phyloP scores from a whole-genome alignment of 176 grass and related monocot genomes.

The Aegilops longissima region DNA sequence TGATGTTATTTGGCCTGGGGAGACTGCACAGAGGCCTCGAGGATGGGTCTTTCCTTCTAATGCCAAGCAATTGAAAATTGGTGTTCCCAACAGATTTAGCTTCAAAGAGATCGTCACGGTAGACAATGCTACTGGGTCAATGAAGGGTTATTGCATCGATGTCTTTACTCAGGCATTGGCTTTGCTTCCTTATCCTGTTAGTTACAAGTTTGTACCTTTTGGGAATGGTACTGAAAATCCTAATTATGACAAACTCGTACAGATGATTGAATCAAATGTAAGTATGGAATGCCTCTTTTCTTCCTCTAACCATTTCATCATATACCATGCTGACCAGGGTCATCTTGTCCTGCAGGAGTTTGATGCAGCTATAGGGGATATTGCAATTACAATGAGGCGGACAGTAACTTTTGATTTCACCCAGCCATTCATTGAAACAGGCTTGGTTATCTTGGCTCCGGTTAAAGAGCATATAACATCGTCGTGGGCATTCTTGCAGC shows the following conservation, averaged over 20 bases:
- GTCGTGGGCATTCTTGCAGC: conserved; percentile 85
- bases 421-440: conserved; percentile 84
- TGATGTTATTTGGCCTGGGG: conserved; percentile 91
- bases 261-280: conserved; percentile 76
- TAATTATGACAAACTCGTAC: conserved; percentile 53
- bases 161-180: conserved; percentile 82
- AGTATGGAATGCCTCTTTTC: conserved; percentile 17
- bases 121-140: conserved; percentile 53
- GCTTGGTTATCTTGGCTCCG: conserved; percentile 80
- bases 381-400: conserved; percentile 73
- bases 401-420: conserved; percentile 70
- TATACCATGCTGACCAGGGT: conserved; percentile 3
- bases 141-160: conserved; percentile 88
- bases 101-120: conserved; percentile 57
- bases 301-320: conserved; percentile 8
- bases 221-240: conserved; percentile 71
- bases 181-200: conserved; percentile 92
- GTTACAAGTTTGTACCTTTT: conserved; percentile 74
- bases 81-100: conserved; percentile 76
- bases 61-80: conserved; percentile 82
- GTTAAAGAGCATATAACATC: conserved; percentile 65
- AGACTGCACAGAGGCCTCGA: conserved; percentile 70
- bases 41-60: conserved; percentile 84
- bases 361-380: conserved; percentile 86
- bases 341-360: conserved; percentile 53